A percentile compares a stretch with the other conserved stretches of the same genome.
phyloP scores from a whole-genome alignment of 2,329 filamentous ascomycete genomes.

The Didymella keratinophila region DNA sequence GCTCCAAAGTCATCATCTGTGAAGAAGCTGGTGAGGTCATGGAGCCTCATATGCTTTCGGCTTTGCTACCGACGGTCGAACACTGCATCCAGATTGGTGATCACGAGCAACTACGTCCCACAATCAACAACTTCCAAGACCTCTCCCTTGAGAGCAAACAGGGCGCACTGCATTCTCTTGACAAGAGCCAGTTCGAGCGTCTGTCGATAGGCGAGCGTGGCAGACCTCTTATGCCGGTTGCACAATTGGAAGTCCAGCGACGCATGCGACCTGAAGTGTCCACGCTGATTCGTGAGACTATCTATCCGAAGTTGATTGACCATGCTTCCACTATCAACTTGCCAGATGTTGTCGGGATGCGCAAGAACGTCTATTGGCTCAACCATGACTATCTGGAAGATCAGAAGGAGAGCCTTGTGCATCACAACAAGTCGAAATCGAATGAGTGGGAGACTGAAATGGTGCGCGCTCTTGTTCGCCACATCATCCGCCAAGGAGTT shows the following conservation, averaged over 20 bases:
- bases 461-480: conserved; percentile 67
- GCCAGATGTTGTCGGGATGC: conserved; percentile 63
- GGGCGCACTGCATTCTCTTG: conserved; percentile 62
- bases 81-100: conserved; percentile 71
- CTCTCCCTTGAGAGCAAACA: conserved; percentile 61
- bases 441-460: conserved; percentile 71
- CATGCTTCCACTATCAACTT: conserved; percentile 48
- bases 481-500: conserved; percentile 69
- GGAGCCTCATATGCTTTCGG: conserved; percentile 68
- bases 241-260: conserved; percentile 64
- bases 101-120: conserved; percentile 67
- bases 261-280: conserved; percentile 73
- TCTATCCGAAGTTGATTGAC: conserved; percentile 67
- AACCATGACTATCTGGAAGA: conserved; percentile 63
- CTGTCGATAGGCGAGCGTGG: conserved; percentile 51
- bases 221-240: conserved; percentile 35
- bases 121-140: conserved; percentile 61
- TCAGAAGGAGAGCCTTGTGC: conserved; percentile 13
- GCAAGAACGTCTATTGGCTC: conserved; percentile 66
- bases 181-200: conserved; percentile 69
- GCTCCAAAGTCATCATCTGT: conserved; percentile 66
- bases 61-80: conserved; percentile 66
- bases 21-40: conserved; percentile 75
- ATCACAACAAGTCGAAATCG: conserved; percentile 55
- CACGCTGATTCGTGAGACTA: conserved; percentile 61